Conservation (phyloP, 2,329 filamentous ascomycete species). For the Alternaria solani region DNA sequence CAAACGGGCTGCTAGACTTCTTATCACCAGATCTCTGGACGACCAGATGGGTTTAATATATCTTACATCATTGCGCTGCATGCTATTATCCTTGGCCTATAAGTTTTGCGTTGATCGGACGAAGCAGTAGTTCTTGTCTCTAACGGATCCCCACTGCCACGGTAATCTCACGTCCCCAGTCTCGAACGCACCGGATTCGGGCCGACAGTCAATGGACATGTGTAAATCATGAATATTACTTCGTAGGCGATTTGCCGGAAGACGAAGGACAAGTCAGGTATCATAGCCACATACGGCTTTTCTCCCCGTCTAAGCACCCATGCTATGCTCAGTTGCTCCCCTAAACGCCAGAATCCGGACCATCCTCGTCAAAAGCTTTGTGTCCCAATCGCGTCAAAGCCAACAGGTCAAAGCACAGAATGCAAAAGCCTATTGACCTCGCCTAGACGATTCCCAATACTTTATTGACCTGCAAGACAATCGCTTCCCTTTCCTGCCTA, state of each 20-base stretch:
- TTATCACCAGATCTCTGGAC: constrained; percentile 1
- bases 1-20: background rate
- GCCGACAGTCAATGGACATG: background rate
- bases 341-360: constrained; percentile 12
- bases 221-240: constrained; percentile 1
- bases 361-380: background rate
- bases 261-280: constrained; percentile 6
- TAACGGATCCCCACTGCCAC: background rate
- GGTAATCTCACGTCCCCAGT: background rate
- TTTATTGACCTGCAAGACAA: background rate
- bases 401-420: background rate
- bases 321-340: background rate
- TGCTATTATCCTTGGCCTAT: background rate
- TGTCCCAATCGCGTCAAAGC: constrained; percentile 2
- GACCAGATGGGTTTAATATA: constrained; percentile 13
- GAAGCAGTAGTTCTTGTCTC: background rate
- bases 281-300: constrained; percentile 5
- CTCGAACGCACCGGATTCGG: background rate
- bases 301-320: background rate
- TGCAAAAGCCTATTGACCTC: background rate
- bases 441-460: background rate
- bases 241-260: background rate
- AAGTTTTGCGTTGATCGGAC: background rate
- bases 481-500: background rate
- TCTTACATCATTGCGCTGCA: constrained; percentile 1